Conservation (phyloP, 73 alveolate genomes). For the Paramecium tetraurelia region DNA sequence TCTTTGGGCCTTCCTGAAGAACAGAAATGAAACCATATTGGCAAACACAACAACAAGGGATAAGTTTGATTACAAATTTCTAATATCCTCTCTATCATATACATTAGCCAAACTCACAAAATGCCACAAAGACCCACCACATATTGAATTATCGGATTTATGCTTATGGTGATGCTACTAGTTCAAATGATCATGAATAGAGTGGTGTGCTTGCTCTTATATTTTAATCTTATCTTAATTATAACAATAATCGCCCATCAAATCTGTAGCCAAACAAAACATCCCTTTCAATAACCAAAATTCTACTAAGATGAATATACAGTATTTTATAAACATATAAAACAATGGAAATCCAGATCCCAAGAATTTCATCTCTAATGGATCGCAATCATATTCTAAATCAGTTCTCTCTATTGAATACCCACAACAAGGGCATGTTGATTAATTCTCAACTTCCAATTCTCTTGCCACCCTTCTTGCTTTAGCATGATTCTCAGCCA, state of each 20-base stretch:
- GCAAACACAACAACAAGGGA: conserved; percentile 52
- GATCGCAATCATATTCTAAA: conserved; percentile 52
- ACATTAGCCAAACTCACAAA: conserved; percentile 51
- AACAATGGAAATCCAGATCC: conserved; percentile 64
- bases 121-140: conserved; percentile 52
- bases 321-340: conserved; percentile 51
- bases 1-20: conserved; percentile 54
- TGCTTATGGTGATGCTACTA: not conserved
- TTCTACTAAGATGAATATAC: conserved; percentile 45
- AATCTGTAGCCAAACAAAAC: conserved; percentile 42
- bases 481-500: conserved; percentile 50
- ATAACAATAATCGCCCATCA: conserved; percentile 57
- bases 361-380: conserved; percentile 50
- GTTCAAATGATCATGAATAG: not conserved
- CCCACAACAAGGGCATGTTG: conserved; percentile 56
- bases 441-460: not conserved
- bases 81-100: conserved; percentile 17
- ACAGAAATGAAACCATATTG: conserved; percentile 30
- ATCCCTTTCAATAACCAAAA: conserved; percentile 52
- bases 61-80: not conserved
- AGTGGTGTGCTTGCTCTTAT: not conserved
- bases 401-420: conserved; percentile 43
- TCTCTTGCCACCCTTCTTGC: conserved; percentile 54
- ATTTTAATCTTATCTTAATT: not conserved
- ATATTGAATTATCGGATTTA: conserved; percentile 36